Conservation (phyloP, 2,329 filamentous ascomycete genomes). For the Exophiala mesophila region DNA sequence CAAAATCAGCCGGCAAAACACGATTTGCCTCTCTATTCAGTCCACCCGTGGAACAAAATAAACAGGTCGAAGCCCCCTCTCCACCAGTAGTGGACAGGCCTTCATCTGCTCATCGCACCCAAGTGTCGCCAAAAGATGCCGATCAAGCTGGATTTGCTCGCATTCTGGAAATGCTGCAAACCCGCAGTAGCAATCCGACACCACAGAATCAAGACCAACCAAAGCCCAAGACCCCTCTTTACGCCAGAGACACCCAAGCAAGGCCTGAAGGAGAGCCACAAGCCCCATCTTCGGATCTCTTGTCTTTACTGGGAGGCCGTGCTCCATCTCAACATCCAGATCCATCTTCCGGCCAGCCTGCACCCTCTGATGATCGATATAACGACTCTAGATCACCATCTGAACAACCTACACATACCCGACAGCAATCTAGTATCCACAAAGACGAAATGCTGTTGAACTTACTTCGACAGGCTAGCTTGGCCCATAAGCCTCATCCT, state of each 20-base stretch:
- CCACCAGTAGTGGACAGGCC: constrained; percentile 34
- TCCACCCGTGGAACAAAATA: constrained; percentile 35
- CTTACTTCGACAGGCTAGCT: constrained; percentile 23
- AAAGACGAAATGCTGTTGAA: constrained; percentile 25
- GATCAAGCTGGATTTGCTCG: constrained; percentile 84
- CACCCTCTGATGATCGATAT: constrained; percentile 10
- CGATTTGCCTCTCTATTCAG: constrained; percentile 80
- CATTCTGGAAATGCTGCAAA: constrained; percentile 74
- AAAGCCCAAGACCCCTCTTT: constrained; percentile 31
- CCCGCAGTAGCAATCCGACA: constrained; percentile 42
- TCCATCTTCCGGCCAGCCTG: not conserved
- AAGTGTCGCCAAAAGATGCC: constrained; percentile 47
- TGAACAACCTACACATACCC: constrained; percentile 13
- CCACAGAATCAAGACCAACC: constrained; percentile 34
- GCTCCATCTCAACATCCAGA: constrained; percentile 4
- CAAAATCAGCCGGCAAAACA: constrained; percentile 66
- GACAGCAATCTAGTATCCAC: constrained; percentile 20
- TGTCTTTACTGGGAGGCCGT: constrained; percentile 9
- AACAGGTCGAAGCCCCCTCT: constrained; percentile 26
- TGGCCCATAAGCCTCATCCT: constrained; percentile 24
- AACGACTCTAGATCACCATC: constrained; percentile 17
- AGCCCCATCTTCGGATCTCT: constrained; percentile 5
- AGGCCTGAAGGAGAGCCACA: constrained; percentile 18
- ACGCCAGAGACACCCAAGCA: constrained; percentile 35
- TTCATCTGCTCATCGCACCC: constrained; percentile 21